A percentile compares a stretch with the other conserved stretches of the same genome.
These are phyloP conservation scores for Globisporangium okanoganense DNA, from an alignment of 352 stramenopile species.

Conservation along the genomic window DNA sequence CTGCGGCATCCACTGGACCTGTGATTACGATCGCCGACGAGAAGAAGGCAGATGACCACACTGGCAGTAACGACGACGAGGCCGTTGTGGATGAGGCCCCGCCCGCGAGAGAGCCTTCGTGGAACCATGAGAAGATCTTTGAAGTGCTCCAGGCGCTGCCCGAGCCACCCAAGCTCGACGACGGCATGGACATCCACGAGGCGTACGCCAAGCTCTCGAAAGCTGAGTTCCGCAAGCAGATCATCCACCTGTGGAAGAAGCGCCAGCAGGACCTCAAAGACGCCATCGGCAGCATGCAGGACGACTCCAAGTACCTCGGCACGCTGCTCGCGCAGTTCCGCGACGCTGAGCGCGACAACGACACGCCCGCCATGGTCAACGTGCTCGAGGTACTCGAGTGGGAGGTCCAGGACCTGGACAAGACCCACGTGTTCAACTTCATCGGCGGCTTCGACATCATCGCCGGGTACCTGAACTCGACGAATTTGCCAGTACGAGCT, in stretches of 20 bases:
- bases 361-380: slow-evolving; percentile 43
- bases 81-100: slow-evolving; percentile 23
- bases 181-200: slow-evolving; percentile 73
- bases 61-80: neutral
- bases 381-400: slow-evolving; percentile 74
- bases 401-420: slow-evolving; percentile 87
- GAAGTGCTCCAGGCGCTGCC: slow-evolving; percentile 75
- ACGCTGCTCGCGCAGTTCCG: slow-evolving; percentile 71
- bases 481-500: slow-evolving; percentile 53
- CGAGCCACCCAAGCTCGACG: slow-evolving; percentile 60
- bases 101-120: slow-evolving; percentile 51
- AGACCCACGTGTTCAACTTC: slow-evolving; percentile 85
- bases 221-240: slow-evolving; percentile 67
- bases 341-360: slow-evolving; percentile 46
- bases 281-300: slow-evolving; percentile 69
- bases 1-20: slow-evolving; percentile 3
- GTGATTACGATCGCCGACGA: neutral
- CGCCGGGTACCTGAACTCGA: slow-evolving; percentile 67
- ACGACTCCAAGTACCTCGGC: slow-evolving; percentile 75
- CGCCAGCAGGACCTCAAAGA: slow-evolving; percentile 79
- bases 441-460: slow-evolving; percentile 79
- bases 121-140: slow-evolving; percentile 88
- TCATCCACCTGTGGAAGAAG: slow-evolving; percentile 79
- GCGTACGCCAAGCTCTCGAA: slow-evolving; percentile 61
- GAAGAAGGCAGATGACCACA: slow-evolving; percentile 7